Conservation (phyloP, 331 rosid species). For the Acacia pycnantha region DNA sequence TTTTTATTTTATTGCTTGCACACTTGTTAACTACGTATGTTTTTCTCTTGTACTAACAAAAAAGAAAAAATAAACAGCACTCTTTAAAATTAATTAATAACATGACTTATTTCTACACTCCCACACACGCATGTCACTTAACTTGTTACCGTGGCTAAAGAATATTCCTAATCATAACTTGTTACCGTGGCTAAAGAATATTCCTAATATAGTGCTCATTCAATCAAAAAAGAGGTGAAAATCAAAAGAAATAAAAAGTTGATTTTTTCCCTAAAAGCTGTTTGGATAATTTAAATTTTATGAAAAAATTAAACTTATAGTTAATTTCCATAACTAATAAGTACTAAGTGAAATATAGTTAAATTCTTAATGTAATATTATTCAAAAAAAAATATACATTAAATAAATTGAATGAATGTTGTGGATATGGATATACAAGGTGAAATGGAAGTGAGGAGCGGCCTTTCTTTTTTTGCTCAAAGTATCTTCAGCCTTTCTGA, state of each 20-base stretch:
- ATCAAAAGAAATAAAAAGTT: too few relatives aligned
- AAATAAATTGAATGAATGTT: not conserved
- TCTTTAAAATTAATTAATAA: too few relatives aligned
- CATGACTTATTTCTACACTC: not conserved
- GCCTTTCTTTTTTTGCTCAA: too few relatives aligned
- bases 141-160: not conserved
- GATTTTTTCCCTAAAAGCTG: too few relatives aligned
- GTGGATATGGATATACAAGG: not conserved
- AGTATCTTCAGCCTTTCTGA: not conserved
- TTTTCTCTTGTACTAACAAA: not conserved
- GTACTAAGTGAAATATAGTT: not conserved
- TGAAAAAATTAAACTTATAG: too few relatives aligned
- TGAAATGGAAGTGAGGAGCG: not conserved
- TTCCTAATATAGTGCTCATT: not conserved
- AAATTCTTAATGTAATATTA: too few relatives aligned
- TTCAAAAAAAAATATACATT: not conserved
- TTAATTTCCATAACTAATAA: too few relatives aligned
- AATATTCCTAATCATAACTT: not conserved
- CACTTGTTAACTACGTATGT: not conserved
- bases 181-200: not conserved
- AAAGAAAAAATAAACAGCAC: not conserved
- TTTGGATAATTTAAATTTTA: too few relatives aligned
- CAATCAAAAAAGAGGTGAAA: not conserved
- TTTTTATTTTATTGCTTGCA: slow-evolving; percentile 3
- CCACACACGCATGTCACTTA: not conserved